Percentiles rank a stretch among this genome's conserved stretches.
Conservation (phyloP, 176 grass and related monocot species). For the Saccharum officinarum region DNA sequence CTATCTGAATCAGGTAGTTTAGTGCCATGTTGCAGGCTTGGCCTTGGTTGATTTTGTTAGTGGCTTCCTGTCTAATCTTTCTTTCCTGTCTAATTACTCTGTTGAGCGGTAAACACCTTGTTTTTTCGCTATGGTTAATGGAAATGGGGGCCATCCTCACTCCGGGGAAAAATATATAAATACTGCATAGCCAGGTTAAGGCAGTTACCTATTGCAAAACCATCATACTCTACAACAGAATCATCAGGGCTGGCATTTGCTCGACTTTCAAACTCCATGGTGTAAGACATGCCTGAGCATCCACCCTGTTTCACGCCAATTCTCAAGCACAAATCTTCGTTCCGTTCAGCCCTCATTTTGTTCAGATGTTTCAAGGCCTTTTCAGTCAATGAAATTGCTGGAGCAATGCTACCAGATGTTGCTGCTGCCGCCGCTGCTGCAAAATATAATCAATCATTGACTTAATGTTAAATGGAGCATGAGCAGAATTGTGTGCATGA, state of each 20-base stretch:
- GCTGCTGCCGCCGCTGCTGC: slow-evolving; percentile 40
- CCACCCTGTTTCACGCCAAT: slow-evolving; percentile 98
- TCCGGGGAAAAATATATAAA: not conserved
- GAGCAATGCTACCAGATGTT: slow-evolving; percentile 60
- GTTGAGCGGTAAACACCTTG: not conserved
- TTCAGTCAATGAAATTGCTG: slow-evolving; percentile 83
- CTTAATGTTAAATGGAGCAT: not conserved
- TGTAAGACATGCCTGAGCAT: slow-evolving; percentile 99
- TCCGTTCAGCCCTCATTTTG: slow-evolving; percentile 76
- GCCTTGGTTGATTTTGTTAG: not conserved
- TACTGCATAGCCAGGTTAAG: not conserved
- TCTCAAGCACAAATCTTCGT: slow-evolving; percentile 89
- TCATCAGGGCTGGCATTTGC: slow-evolving; percentile 61
- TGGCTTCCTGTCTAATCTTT: not conserved
- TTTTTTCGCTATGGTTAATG: not conserved
- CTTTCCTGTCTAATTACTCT: not conserved
- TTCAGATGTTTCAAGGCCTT: slow-evolving; percentile 87
- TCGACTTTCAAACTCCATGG: slow-evolving; percentile 88
- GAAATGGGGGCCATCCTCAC: not conserved
- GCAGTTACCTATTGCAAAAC: slow-evolving; percentile 84
- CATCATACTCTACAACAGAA: slow-evolving; percentile 84
- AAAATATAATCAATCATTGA: slow-evolving; percentile 21
- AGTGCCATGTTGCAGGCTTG: not conserved
- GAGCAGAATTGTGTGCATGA: not conserved
- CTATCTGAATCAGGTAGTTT: not conserved